A percentile compares a stretch with the other conserved stretches of the same genome.
phyloP scores from a whole-genome alignment of 192 early-diverging fungal genomes.

The Funneliformis mosseae region DNA sequence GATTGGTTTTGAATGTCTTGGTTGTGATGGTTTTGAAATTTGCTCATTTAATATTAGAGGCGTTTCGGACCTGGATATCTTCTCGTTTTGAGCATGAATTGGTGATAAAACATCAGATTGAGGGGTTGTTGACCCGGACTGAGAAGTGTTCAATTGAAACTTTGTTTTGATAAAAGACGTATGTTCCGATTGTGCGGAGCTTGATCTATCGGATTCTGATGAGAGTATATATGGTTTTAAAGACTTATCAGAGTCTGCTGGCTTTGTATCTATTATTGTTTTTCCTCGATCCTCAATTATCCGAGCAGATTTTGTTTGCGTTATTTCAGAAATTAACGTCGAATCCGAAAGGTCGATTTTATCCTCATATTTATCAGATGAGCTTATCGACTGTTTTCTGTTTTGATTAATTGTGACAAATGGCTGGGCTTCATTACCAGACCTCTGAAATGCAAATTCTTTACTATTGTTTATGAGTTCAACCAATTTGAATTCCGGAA shows the following conservation, averaged over 20 bases:
- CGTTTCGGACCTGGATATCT: not conserved
- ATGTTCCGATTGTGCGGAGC: not conserved
- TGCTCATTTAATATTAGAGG: not conserved
- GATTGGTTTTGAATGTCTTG: not conserved
- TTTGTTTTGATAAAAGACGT: not conserved
- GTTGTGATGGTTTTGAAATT: not conserved
- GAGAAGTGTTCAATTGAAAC: not conserved
- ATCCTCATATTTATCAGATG: not conserved
- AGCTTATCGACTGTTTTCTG: not conserved
- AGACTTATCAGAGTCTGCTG: not conserved
- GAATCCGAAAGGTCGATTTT: not conserved
- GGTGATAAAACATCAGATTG: not conserved
- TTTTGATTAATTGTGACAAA: not conserved
- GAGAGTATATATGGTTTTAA: not conserved
- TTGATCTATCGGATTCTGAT: not conserved
- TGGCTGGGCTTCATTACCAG: not conserved
- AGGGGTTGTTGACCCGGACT: not conserved
- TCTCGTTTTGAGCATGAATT: not conserved
- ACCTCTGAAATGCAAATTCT: not conserved
- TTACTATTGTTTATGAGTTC: not conserved
- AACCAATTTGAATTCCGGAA: constrained; percentile 15
- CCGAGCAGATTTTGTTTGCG: not conserved
- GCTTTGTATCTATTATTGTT: not conserved
- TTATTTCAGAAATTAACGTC: not conserved
- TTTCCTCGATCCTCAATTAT: not conserved